These are phyloP conservation scores for Aquilaria sinensis DNA, from an alignment of 345 rosid species.

Conservation along the genomic window DNA sequence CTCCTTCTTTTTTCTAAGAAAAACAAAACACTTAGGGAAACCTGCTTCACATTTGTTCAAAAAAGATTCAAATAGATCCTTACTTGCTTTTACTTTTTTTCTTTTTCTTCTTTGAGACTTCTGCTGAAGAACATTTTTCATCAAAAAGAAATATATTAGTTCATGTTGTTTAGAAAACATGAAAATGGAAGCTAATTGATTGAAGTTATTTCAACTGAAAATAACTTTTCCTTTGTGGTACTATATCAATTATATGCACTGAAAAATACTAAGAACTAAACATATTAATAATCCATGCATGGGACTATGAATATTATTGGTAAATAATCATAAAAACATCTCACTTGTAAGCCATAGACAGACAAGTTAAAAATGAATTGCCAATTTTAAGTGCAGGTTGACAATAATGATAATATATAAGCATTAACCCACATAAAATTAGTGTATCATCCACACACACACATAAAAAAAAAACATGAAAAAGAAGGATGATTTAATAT, in stretches of 20 bases:
- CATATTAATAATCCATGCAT: no score
- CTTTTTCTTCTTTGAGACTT: slow-evolving; percentile 83
- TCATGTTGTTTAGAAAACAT: neutral
- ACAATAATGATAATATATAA: no score
- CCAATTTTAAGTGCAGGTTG: no score
- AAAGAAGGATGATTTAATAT: neutral
- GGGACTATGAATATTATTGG: no score
- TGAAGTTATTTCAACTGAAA: neutral
- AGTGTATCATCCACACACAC: no score
- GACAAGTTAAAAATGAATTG: no score
- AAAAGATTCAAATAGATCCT: slow-evolving; percentile 22
- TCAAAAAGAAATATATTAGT: slow-evolving; percentile 9
- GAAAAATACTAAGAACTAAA: no score
- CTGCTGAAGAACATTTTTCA: slow-evolving; percentile 24
- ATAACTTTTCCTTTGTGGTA: neutral
- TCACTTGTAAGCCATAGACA: no score
- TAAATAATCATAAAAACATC: no score
- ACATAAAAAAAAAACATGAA: neutral
- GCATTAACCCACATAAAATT: no score
- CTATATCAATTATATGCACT: neutral
- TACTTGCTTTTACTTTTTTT: slow-evolving; percentile 96
- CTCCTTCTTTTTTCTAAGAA: slow-evolving; percentile 80
- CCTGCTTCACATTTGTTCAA: neutral
- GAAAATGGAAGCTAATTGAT: neutral
- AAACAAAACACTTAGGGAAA: slow-evolving; percentile 7